Evolutionary conservation across 2,329 filamentous ascomycete genomes (phyloP), one percentile per base, ranked within the genome.

Genomic region (Ophiostoma sp.): DNA sequence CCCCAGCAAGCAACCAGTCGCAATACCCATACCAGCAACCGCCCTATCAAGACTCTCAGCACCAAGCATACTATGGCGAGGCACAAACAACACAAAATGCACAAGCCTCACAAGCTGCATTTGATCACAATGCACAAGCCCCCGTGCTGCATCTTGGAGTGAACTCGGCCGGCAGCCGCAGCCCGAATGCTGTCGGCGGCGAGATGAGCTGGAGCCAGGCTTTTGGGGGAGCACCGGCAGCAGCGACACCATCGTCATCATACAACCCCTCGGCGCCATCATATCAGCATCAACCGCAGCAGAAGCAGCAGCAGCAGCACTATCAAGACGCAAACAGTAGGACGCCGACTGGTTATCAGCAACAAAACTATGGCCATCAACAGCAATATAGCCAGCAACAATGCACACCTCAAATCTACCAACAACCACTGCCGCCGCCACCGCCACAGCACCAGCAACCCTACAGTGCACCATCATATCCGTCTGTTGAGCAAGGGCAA

Each of bases 121-220:
- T 77, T 70, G 74, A 78, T 23, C 77, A 79, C 69, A 83, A 82
- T 72, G 75, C 78, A 2, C 76, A 74, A 20, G 80, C 81, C n/a
- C 78, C 80, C 27, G 80, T 79, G 5, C 75, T 82, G n/a, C 79
- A 79, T 6, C 76, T 80, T 0, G 62, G 70, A 3, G 75, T 71
- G 4, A 69, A 75, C 4, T 66, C 75, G 27, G 54, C 72, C 8
- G 67, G 64, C 11, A 64, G 68, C 8, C 67, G 71, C 10, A 72
- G 69, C 62, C 71, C 71, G 4, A 67, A 67, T 23, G 71, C 69
- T 1, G 67, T 70, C 5, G 71, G 71, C 39, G 71, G 71, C 35
- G 71, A 68, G 15, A 54, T 72, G 20, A 72, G 71, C 36, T 72
- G 71, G 71, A 69, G 67, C 71, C 67, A 72, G 31, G 67, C 69